Evolutionary conservation across 805 yeast genomes (phyloP).

Genomic region (Hyphopichia homilentoma): DNA sequence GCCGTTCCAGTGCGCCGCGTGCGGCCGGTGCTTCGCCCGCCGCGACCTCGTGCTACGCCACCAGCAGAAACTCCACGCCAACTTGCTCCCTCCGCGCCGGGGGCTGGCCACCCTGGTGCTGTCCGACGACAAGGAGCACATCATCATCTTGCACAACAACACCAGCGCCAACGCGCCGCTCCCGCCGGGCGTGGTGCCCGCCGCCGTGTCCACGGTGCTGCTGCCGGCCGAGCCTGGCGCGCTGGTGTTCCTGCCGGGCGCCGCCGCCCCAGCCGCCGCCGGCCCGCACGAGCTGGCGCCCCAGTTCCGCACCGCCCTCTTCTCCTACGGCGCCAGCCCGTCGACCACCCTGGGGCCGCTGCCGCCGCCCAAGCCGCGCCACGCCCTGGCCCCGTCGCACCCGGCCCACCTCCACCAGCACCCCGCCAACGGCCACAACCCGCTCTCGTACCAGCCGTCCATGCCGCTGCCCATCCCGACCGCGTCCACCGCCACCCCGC

Average conservation of each 20-base stretch:
- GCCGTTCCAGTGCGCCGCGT: conserved; percentile 93
- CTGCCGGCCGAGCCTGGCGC: no score
- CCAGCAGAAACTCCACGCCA: conserved; percentile 86
- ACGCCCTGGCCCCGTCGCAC: no score
- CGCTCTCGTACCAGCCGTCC: no score
- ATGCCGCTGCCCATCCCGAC: no score
- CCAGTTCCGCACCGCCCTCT: conserved; percentile 13
- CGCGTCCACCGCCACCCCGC: no score
- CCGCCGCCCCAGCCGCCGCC: conserved; percentile 24
- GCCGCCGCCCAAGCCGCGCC: no score
- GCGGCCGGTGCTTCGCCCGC: conserved; percentile 94
- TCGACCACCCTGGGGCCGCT: no score
- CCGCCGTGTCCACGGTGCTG: conserved; percentile 3
- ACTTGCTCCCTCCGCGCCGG: conserved; percentile 37
- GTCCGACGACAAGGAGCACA: conserved; percentile 41
- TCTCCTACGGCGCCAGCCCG: conserved; percentile 7
- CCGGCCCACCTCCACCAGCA: no score
- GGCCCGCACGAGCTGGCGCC: conserved; percentile 7
- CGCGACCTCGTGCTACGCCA: conserved; percentile 85
- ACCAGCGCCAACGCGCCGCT: conserved; percentile 50
- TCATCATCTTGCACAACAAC: conserved; percentile 49
- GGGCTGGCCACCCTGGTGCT: neutral
- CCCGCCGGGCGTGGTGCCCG: conserved; percentile 17
- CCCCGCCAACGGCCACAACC: no score
- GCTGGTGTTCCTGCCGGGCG: conserved; percentile 53